These are phyloP conservation scores for Apiospora hydei DNA, from an alignment of 2,329 filamentous ascomycete species.

Conservation along the genomic window DNA sequence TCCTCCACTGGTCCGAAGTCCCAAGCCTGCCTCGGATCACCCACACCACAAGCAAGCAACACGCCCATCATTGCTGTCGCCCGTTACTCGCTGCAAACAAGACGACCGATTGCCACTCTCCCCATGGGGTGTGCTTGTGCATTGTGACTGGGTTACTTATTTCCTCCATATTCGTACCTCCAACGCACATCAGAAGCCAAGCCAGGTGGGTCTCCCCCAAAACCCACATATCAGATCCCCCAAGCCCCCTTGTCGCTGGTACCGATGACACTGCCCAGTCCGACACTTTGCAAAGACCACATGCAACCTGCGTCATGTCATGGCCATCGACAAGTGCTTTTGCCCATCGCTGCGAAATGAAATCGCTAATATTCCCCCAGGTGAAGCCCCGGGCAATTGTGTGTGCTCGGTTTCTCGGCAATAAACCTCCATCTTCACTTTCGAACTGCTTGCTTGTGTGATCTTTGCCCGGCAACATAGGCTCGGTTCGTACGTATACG, in stretches of 20 bases:
- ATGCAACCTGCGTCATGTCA: conserved; percentile 8
- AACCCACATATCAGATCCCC: not conserved
- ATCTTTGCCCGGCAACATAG: not conserved
- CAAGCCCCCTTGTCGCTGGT: not conserved
- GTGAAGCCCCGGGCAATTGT: not conserved
- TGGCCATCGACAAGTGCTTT: not conserved
- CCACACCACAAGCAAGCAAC: conserved; percentile 3
- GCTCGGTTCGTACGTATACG: not conserved
- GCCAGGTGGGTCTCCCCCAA: not conserved
- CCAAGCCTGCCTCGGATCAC: not conserved
- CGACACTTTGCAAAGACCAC: not conserved
- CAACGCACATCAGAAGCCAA: not conserved
- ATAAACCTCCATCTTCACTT: not conserved
- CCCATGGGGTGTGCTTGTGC: conserved; percentile 5
- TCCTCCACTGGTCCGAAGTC: conserved; percentile 43
- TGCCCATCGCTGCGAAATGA: not conserved
- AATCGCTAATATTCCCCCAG: not conserved
- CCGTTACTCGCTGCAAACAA: conserved; percentile 13
- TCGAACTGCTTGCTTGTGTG: not conserved
- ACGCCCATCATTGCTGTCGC: not conserved
- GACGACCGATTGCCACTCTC: not conserved
- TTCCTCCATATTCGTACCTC: not conserved
- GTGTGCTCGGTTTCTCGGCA: not conserved
- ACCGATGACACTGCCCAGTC: conserved; percentile 18
- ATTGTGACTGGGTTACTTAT: not conserved